These are phyloP conservation scores for Tricholoma matsutake DNA, from an alignment of 768 basidiomycete genomes.

Conservation along the genomic window DNA sequence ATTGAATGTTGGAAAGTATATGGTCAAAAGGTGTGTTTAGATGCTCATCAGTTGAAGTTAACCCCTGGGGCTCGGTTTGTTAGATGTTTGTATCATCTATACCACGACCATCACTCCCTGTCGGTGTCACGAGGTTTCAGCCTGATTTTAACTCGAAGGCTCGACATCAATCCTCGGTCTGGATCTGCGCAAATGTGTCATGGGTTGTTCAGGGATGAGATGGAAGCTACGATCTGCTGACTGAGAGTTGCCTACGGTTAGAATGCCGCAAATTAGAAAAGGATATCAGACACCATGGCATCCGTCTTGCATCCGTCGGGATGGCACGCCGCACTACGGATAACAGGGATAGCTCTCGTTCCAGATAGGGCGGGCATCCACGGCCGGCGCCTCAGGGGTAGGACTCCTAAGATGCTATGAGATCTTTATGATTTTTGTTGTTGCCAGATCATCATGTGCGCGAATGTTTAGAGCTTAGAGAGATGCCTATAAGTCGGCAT, in stretches of 20 bases:
- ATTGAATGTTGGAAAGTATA: too few species aligned
- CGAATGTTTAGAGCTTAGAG: too few species aligned
- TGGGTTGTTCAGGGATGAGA: not conserved
- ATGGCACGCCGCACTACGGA: not conserved
- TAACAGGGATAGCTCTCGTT: too few species aligned
- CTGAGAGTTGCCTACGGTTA: not conserved
- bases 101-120: too few species aligned
- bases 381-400: too few species aligned
- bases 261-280: not conserved
- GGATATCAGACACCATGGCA: not conserved
- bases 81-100: not conserved
- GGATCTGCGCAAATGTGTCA: not conserved
- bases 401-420: too few species aligned
- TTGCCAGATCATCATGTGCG: too few species aligned
- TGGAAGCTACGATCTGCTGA: not conserved
- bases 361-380: too few species aligned
- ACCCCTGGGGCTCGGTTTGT: not conserved
- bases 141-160: not conserved
- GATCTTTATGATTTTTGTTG: too few species aligned
- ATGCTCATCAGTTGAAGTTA: too few species aligned
- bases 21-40: too few species aligned
- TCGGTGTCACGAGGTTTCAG: not conserved
- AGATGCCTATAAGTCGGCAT: not conserved
- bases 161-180: not conserved
- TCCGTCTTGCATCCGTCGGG: not conserved